A percentile compares a stretch with the other conserved stretches of the same genome.
phyloP scores from a whole-genome alignment of 2,329 filamentous ascomycete genomes.

The Colletotrichum godetiae region DNA sequence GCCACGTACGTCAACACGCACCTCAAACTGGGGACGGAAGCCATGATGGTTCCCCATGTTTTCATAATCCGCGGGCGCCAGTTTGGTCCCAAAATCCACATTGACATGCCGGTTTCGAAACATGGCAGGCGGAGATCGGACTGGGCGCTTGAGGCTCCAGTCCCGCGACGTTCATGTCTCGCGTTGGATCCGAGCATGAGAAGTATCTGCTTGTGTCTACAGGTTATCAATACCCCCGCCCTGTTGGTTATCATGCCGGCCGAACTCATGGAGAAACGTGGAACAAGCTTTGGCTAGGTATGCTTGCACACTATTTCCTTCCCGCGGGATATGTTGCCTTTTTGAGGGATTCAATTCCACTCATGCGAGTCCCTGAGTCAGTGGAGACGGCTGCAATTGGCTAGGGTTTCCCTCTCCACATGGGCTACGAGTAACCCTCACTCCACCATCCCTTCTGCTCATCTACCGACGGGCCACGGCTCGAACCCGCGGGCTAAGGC shows the following conservation, averaged over 20 bases:
- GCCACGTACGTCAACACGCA: constrained; percentile 37
- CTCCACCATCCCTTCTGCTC: background rate
- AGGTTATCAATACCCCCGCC: no score
- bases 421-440: background rate
- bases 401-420: background rate
- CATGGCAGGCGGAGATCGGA: constrained; percentile 10
- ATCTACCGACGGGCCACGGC: constrained; percentile 1
- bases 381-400: background rate
- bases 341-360: background rate
- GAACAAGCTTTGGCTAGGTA: background rate
- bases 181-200: no score
- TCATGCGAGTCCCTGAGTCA: constrained; percentile 9
- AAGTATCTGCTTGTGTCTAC: no score
- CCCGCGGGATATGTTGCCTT: background rate
- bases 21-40: background rate
- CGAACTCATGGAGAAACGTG: background rate
- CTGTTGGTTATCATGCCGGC: no score
- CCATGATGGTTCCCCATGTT: background rate
- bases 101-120: background rate
- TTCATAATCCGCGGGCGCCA: background rate
- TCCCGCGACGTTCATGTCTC: no score
- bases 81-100: background rate
- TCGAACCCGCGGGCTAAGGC: background rate
- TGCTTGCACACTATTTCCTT: background rate
- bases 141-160: background rate